Evolutionary conservation across 768 basidiomycete genomes (phyloP).

Genomic region (Clavulina sp.): DNA sequence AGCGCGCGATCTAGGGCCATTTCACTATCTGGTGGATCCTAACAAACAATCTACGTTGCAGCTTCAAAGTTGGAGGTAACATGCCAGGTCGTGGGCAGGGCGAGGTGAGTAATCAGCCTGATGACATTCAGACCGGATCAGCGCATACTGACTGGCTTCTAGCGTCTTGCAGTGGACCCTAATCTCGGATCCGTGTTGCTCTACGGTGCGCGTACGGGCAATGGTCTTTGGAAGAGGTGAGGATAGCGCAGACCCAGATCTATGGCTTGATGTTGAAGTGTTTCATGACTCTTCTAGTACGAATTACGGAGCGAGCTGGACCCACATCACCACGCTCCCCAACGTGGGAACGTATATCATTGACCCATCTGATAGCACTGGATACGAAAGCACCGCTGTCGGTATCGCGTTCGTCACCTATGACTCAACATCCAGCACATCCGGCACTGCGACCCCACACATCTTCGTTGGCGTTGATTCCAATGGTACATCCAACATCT

Average conservation of each 20-base stretch:
- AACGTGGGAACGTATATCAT: slow-evolving; percentile 38
- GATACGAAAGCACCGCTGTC: slow-evolving; percentile 21
- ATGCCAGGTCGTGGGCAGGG: slow-evolving; percentile 51
- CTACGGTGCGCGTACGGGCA: slow-evolving; percentile 46
- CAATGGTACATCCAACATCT: slow-evolving; percentile 35
- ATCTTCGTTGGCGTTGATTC: slow-evolving; percentile 50
- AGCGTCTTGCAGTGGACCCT: slow-evolving; percentile 46
- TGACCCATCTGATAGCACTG: slow-evolving; percentile 16
- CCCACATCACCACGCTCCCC: slow-evolving; percentile 40
- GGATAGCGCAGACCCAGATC: too few species aligned
- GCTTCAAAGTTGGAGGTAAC: slow-evolving; percentile 37
- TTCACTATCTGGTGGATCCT: too few species aligned
- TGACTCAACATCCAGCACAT: slow-evolving; percentile 24
- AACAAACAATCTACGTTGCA: slow-evolving; percentile 37
- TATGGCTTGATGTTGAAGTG: too few species aligned
- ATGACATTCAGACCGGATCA: background rate
- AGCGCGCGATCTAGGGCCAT: too few species aligned
- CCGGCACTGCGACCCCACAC: slow-evolving; percentile 36
- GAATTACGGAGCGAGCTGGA: too few species aligned
- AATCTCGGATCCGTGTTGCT: slow-evolving; percentile 42
- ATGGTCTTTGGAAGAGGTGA: slow-evolving; percentile 50
- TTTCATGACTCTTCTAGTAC: too few species aligned
- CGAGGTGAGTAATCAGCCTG: slow-evolving; percentile 2
- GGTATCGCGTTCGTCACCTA: slow-evolving; percentile 48
- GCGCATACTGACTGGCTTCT: too few species aligned